Base-by-base conservation (phyloP, 73 alveolate species). In the Paraurostyla sp. region DNA sequence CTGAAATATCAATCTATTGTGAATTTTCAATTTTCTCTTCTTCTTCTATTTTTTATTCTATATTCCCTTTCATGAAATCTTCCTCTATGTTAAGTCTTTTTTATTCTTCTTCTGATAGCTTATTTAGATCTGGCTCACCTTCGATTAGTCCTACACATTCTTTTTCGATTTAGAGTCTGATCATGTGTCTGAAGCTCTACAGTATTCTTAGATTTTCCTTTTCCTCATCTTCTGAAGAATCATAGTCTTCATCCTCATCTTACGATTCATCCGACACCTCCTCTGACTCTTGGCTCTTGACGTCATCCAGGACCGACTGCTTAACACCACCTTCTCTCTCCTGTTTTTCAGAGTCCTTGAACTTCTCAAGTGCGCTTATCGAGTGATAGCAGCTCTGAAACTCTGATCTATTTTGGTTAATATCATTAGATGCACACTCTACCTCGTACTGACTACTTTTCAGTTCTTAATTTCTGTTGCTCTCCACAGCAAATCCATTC, bases 161-260 rank as follows among this genome's bases (percentile, higher is more conserved):
- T 43, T 73, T 73, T 50, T 73, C 87, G 20, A 73, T 71, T 73
- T 73, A 68, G 1, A 45, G 87, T 30, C 68, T 45, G 68, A 73
- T 73, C 18, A 16, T 23, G 23, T 73, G 71, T 50, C 59, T 73
- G 20, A 73, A 27, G 3, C 52, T 30, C 49, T 43, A 33, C 29
- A 73, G 69, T 9, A 73, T 73, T 29, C 38, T 50, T 4, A 11
- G 41, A 4, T 73, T 71, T n/a, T 73, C 87, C 33, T 18, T 6
- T 3, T 73, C 87, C 71, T 73, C 87, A 30, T 73, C 87, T 38
- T 73, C 87, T 16, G 87, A 73, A 30, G 87, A 73, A 50, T 45
- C 68, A 73, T 11, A 73, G 11, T 73, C 69, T 35, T 2, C 62
- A 48, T 2, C 20, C 20, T 62, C 58, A 4, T 62, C 59, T 15